Base-by-base conservation (phyloP, 2,329 filamentous ascomycete genomes). In the Aspergillus clavatus region DNA sequence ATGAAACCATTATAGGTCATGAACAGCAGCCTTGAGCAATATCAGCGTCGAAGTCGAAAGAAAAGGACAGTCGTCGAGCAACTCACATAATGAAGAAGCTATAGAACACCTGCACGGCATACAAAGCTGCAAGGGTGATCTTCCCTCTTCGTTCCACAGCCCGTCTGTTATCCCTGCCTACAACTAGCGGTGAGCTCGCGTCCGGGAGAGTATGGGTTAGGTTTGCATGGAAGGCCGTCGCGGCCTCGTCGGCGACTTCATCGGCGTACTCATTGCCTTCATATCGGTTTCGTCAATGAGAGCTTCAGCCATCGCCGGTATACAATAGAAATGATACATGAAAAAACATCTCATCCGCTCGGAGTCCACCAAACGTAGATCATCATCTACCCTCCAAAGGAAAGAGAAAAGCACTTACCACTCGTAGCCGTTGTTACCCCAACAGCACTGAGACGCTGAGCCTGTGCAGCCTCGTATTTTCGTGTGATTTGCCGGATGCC, bases 1-100 rank as follows among this genome's bases (percentile, higher is more conserved):
- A 98, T 83, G 84, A 87, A 95, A 45, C 93, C 93, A 61, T 98
- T 98, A 72, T 98, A 98, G n/a, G 93, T 98, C 93, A 98, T 98
- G 71, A 98, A 98, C 18, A 98, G 72, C 50, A 98, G 77, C 93
- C 91, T 97, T 48, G 5, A 47, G 24, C 27, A 38, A 31, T 27
- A n/a, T 45, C n/a, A 45, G 39, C 28, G 31, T 39, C 14, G 16
- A 10, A 23, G 29, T 24, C 14, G 26, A 24, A 8, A 18, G 40
- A 26, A 18, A 24, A 23, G 14, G 31, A 7, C 37, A 16, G 16
- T 11, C 10, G 31, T 2, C 23, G 16, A 43, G 14, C 23, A 24
- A 83, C 91, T 83, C 68, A 96, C 93, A 98, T 98, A 66, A 98
- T 90, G 78, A 98, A 97, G 63, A 98, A 97, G 38, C 90, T 94